phyloP scores from a whole-genome alignment of 2,329 filamentous ascomycete species.

The Paraconiothyrium sp. region DNA sequence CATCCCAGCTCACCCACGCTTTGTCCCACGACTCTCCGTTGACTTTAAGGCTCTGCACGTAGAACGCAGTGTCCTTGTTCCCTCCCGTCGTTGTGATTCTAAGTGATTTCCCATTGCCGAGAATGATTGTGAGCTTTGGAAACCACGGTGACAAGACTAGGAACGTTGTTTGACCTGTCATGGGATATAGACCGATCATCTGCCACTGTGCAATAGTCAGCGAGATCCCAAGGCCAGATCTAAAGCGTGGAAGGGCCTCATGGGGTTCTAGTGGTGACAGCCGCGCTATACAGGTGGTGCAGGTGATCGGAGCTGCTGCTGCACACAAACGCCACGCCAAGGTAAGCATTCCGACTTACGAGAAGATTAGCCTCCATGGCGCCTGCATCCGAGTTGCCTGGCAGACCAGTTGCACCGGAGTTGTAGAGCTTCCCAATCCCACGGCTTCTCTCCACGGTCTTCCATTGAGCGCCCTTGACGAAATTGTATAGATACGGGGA shows the following conservation, averaged over 20 bases:
- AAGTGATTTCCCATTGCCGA: conserved; percentile 65
- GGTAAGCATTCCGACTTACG: conserved; percentile 24
- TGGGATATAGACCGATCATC: conserved; percentile 46
- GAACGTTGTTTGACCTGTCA: conserved; percentile 75
- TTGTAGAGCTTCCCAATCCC: conserved; percentile 67
- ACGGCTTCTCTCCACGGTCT: conserved; percentile 67
- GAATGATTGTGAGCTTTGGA: conserved; percentile 64
- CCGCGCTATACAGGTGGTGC: not conserved
- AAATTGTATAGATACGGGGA: conserved; percentile 76
- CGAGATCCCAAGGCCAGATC: conserved; percentile 2
- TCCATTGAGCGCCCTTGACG: conserved; percentile 66
- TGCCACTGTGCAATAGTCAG: conserved; percentile 34
- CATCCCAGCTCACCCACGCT: conserved; percentile 72
- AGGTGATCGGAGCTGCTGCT: not conserved
- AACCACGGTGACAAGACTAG: conserved; percentile 62
- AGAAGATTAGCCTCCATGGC: conserved; percentile 75
- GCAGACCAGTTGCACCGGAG: conserved; percentile 65
- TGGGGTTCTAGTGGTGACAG: conserved; percentile 1
- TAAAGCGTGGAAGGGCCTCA: not conserved
- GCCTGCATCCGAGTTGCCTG: conserved; percentile 76
- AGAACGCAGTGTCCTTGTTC: conserved; percentile 59
- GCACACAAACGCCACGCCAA: not conserved
- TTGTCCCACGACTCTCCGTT: conserved; percentile 71
- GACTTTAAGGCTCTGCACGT: conserved; percentile 72
- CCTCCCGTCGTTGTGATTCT: conserved; percentile 63